Conservation (phyloP, 2,329 filamentous ascomycete genomes). For the Exserohilum turcica region DNA sequence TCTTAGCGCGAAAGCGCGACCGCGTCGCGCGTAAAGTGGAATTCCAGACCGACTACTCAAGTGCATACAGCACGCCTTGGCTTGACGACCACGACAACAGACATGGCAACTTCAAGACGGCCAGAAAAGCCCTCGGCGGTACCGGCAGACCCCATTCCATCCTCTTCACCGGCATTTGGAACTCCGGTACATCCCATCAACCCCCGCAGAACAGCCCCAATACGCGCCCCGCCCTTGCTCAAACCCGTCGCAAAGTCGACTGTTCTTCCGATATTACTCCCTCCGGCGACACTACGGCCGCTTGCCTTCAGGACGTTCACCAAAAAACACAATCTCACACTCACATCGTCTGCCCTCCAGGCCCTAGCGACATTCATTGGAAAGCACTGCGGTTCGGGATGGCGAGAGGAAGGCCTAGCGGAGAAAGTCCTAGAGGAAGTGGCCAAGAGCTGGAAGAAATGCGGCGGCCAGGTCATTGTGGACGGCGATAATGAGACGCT, state of each 20-base stretch:
- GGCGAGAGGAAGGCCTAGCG: constrained; percentile 92
- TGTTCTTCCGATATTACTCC: constrained; percentile 87
- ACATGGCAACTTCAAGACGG: constrained; percentile 39
- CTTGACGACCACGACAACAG: constrained; percentile 5
- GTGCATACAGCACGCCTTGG: constrained; percentile 4
- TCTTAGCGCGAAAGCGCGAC: constrained; percentile 14
- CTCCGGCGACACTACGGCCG: constrained; percentile 82
- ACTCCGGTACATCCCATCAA: constrained; percentile 81
- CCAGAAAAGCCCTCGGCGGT: constrained; percentile 39
- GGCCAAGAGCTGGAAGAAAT: constrained; percentile 88
- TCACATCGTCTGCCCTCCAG: constrained; percentile 84
- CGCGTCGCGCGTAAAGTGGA: constrained; percentile 34
- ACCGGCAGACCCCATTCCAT: constrained; percentile 68
- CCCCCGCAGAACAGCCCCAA: constrained; percentile 53
- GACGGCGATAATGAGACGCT: constrained; percentile 74
- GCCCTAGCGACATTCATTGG: constrained; percentile 88
- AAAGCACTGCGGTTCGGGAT: constrained; percentile 90
- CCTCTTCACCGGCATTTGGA: constrained; percentile 87
- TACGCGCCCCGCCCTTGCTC: constrained; percentile 53
- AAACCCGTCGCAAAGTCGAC: constrained; percentile 61
- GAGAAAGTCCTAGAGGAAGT: constrained; percentile 92
- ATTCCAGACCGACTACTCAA: constrained; percentile 3
- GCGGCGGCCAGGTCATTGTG: constrained; percentile 87
- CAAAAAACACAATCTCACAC: constrained; percentile 93
- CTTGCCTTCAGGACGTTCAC: constrained; percentile 95